Conservation (phyloP, 352 stramenopile genomes). For the Phytophthora boehmeriae region DNA sequence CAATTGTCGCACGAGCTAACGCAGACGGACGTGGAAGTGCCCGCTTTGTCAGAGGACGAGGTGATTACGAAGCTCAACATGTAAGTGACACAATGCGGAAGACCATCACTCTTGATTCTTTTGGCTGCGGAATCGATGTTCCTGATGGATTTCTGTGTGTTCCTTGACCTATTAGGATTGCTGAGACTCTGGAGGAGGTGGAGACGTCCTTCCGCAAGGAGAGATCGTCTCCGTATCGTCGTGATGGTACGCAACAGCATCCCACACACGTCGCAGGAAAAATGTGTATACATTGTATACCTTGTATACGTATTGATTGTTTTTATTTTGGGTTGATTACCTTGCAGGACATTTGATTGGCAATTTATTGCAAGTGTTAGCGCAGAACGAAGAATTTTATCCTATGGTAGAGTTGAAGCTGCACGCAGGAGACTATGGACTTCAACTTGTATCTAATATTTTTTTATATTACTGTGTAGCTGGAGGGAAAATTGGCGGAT, state of each 20-base stretch:
- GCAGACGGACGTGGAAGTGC: constrained; percentile 37
- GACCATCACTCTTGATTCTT: constrained; percentile 4
- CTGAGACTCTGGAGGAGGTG: constrained; percentile 77
- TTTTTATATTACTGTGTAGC: constrained; percentile 28
- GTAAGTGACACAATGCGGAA: constrained; percentile 24
- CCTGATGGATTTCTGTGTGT: constrained; percentile 5
- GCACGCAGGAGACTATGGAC: constrained; percentile 10
- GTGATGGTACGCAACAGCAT: constrained; percentile 52
- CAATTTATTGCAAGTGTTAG: constrained; percentile 75
- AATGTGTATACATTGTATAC: neutral
- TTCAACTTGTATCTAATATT: constrained; percentile 20
- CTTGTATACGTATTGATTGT: constrained; percentile 6
- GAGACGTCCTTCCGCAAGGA: constrained; percentile 82
- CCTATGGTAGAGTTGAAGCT: constrained; percentile 53
- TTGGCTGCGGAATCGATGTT: constrained; percentile 9
- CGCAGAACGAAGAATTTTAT: constrained; percentile 87
- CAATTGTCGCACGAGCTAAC: constrained; percentile 76
- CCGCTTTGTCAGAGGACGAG: constrained; percentile 60
- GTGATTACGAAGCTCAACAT: constrained; percentile 78
- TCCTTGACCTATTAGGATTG: constrained; percentile 49
- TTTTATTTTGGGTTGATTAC: constrained; percentile 1
- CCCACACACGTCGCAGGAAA: neutral
- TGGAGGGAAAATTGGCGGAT: constrained; percentile 73
- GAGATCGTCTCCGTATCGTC: constrained; percentile 66
- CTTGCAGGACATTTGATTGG: constrained; percentile 75